Percentiles rank a stretch among this genome's conserved stretches.
These are phyloP conservation scores for Suhomyces emberorum DNA, from an alignment of 805 yeast species.

Conservation along the genomic window DNA sequence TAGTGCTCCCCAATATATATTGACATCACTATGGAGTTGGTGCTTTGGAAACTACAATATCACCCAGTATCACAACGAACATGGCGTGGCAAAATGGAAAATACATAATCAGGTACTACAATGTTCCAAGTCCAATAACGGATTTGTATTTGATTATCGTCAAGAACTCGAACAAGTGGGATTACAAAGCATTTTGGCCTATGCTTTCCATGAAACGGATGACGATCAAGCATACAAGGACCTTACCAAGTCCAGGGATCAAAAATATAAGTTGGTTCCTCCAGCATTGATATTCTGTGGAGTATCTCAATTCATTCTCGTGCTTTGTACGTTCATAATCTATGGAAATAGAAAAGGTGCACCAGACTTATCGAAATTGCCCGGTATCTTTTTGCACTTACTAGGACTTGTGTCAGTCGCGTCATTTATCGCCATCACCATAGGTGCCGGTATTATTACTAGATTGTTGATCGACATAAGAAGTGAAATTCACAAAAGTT, in stretches of 20 bases:
- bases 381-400: conserved; percentile 31
- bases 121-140: conserved; percentile 15
- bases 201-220: conserved; percentile 36
- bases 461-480: conserved; percentile 21
- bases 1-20: conserved; percentile 47
- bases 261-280: conserved; percentile 19
- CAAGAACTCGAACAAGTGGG: conserved; percentile 38
- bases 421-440: conserved; percentile 25
- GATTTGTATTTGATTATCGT: conserved; percentile 44
- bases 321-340: conserved; percentile 28
- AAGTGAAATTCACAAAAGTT: conserved; percentile 23
- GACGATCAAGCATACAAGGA: conserved; percentile 11
- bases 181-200: conserved; percentile 43
- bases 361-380: conserved; percentile 29
- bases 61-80: conserved; percentile 10
- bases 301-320: conserved; percentile 25
- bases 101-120: conserved; percentile 20
- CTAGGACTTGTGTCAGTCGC: conserved; percentile 36
- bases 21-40: conserved; percentile 41
- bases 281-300: conserved; percentile 27
- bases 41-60: conserved; percentile 42
- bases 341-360: conserved; percentile 36
- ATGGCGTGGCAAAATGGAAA: conserved; percentile 12
- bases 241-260: conserved; percentile 13
- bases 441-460: conserved; percentile 30